Base-by-base conservation (phyloP, 139 green algal genomes). In the Micractinium conductrix region DNA sequence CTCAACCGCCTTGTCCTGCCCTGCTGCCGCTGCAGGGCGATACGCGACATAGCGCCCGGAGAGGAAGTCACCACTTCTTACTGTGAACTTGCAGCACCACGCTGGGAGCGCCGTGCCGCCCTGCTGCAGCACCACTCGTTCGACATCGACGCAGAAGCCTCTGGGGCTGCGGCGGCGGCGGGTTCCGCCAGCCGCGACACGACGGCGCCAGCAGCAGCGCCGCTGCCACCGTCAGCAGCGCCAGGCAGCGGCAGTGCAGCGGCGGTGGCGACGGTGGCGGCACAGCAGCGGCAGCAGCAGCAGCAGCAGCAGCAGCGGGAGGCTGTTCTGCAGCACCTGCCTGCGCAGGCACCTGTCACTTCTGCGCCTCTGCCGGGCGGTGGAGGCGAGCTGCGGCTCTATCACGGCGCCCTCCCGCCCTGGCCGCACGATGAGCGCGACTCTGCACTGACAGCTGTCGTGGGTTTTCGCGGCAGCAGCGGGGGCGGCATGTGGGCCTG, bases 61-160 rank as follows among this genome's bases (percentile, higher is more conserved):
- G 84, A 94, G 63, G 89, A 96, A 78, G 67, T 96, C n/a, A 95
- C 90, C 12, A 97, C 96, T 50, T 72, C 79, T 28, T 97, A 97
- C 81, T 74, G 93, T 0, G 94, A 97, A 81, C 84, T 96, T 62
- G 90, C 88, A 22, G 91, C 92, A 33, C 93, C 93, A 4, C 78
- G 86, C 6, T 88, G 91, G 53, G 92, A 96, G 86, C 87, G 90
- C 0, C 70, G 90, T 0, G 81, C 91, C n/a, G 69, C 80, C 43
- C 91, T 97, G 35, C 55, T 86, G 17, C 37, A 79, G 6, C 75
- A 91, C 58, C 96, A 97, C 88, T 84, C 86, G 65, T 97, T 96
- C 74, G 91, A 97, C 87, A 91, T 94, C 22, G 81, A 91, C 33
- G 83, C 67, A n/a, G n/a, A n/a, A n/a, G n/a, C n/a, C n/a, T n/a